These are phyloP conservation scores for Vinca major DNA, from an alignment of 305 asterid genomes.

Conservation along the genomic window DNA sequence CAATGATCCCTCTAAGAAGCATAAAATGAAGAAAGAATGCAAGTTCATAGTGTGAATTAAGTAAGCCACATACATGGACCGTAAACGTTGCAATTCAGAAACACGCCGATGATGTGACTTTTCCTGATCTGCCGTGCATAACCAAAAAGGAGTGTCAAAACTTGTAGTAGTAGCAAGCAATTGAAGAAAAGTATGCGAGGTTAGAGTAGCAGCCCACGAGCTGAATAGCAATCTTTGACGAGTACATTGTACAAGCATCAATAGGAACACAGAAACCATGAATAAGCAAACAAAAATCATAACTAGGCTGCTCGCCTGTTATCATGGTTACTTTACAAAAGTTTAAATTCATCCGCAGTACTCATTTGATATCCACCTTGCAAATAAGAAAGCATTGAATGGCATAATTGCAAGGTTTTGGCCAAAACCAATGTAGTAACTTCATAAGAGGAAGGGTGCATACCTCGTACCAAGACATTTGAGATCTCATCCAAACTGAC, in stretches of 20 bases:
- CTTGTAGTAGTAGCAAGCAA: not conserved
- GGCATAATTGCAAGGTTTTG: not conserved
- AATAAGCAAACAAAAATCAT: conserved; percentile 1
- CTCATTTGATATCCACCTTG: not conserved
- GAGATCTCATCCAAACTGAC: conserved; percentile 92
- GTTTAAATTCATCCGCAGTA: not conserved
- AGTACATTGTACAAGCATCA: not conserved
- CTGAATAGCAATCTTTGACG: not conserved
- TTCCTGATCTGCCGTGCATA: conserved; percentile 52
- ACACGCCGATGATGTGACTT: conserved; percentile 90
- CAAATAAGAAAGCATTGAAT: not conserved
- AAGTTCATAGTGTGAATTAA: not conserved
- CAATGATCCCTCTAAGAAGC: not conserved
- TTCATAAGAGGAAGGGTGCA: not conserved
- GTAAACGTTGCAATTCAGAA: conserved; percentile 89
- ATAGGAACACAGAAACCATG: not conserved
- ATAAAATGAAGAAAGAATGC: not conserved
- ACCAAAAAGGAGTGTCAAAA: conserved; percentile 12
- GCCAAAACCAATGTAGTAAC: too few relatives aligned
- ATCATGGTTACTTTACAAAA: not conserved
- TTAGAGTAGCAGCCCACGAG: not conserved
- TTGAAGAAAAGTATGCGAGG: not conserved
- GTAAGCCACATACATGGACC: conserved; percentile 17
- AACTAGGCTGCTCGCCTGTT: not conserved
- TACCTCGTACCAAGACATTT: conserved; percentile 77